Conservation (phyloP, 805 yeast species). For the Yarrowia osloensis region DNA sequence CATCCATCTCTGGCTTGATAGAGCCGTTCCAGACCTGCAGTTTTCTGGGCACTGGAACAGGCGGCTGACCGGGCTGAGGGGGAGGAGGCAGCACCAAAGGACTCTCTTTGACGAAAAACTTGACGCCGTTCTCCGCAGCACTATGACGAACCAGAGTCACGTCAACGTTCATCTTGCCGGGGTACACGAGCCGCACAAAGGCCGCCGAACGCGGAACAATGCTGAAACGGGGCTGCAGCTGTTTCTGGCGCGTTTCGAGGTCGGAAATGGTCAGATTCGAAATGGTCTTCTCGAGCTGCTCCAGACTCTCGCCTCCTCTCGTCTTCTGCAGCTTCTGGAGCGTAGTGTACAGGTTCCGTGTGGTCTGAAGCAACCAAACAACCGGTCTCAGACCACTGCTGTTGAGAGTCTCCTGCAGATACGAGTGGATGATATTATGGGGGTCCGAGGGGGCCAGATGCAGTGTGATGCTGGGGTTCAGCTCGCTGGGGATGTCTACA, state of each 20-base stretch:
- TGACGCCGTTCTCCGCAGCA: neutral
- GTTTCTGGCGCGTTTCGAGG: conserved; percentile 10
- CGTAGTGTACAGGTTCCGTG: conserved; percentile 38
- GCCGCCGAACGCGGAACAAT: conserved; percentile 27
- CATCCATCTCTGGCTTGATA: neutral
- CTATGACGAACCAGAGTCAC: conserved; percentile 9
- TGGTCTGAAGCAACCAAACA: conserved; percentile 38
- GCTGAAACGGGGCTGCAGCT: neutral
- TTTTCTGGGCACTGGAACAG: neutral
- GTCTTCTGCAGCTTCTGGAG: conserved; percentile 32
- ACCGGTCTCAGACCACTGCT: conserved; percentile 38
- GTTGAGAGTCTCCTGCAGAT: conserved; percentile 39
- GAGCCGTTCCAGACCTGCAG: conserved; percentile 13
- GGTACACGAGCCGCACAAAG: conserved; percentile 19
- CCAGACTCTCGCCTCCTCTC: neutral
- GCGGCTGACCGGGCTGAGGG: conserved; percentile 3
- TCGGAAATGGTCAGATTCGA: neutral
- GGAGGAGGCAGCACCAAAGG: neutral
- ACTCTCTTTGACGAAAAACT: conserved; percentile 3
- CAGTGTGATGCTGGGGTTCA: neutral
- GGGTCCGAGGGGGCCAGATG: conserved; percentile 38
- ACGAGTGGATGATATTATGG: conserved; percentile 37
- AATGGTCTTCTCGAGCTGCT: neutral
- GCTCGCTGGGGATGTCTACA: conserved; percentile 2
- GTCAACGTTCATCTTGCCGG: conserved; percentile 10